Conservation (phyloP, 2,329 filamentous ascomycete species). For the Talaromyces sp. region DNA sequence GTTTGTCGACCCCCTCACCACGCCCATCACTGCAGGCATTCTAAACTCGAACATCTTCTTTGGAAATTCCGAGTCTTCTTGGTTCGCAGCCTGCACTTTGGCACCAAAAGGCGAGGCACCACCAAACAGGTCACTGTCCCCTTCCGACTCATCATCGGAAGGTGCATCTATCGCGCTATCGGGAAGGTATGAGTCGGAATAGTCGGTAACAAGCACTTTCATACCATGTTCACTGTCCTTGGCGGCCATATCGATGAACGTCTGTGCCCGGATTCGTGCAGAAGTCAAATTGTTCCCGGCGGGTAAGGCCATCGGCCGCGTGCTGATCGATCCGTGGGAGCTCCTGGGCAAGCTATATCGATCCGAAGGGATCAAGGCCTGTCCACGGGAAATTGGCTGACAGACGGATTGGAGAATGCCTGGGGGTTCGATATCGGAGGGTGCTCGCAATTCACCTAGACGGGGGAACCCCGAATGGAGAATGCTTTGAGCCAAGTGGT, state of each 20-base stretch:
- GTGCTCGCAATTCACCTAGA: constrained; percentile 37
- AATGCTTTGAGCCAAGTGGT: constrained; percentile 41
- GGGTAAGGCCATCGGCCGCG: constrained; percentile 36
- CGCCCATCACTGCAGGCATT: constrained; percentile 40
- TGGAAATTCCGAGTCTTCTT: constrained; percentile 20
- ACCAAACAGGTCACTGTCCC: constrained; percentile 9
- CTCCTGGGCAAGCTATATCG: constrained; percentile 38
- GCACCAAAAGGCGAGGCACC: constrained; percentile 6
- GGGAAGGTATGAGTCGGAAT: constrained; percentile 33
- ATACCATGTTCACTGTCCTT: constrained; percentile 39
- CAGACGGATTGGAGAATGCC: constrained; percentile 42
- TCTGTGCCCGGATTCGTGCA: constrained; percentile 42
- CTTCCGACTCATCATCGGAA: constrained; percentile 20
- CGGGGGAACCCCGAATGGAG: constrained; percentile 38
- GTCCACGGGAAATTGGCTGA: constrained; percentile 33
- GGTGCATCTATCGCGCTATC: constrained; percentile 31
- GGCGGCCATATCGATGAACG: constrained; percentile 40
- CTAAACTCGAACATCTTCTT: constrained; percentile 37
- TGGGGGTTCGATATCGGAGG: constrained; percentile 40
- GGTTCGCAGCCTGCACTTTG: neutral
- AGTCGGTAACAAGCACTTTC: constrained; percentile 38
- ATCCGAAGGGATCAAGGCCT: constrained; percentile 36
- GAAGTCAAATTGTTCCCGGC: constrained; percentile 41
- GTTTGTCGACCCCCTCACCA: constrained; percentile 24
- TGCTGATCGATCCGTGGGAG: constrained; percentile 39